Percentiles rank a stretch among this genome's conserved stretches.
Conservation (phyloP, 768 basidiomycete genomes). For the Panaeolus cyanescens region DNA sequence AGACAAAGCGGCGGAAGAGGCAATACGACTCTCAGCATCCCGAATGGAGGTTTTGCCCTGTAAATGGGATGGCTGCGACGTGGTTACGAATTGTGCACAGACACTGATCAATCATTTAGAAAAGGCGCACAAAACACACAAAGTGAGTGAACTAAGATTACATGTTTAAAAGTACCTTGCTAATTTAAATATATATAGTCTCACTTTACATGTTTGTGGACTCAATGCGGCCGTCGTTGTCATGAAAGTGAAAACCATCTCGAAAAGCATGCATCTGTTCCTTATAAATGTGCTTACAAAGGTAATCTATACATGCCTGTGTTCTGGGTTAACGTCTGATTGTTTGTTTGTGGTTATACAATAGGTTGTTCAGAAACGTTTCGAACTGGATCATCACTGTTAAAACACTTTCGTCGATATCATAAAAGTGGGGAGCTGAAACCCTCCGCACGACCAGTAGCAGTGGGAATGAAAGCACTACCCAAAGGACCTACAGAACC, state of each 20-base stretch:
- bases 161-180: background rate
- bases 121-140: slow-evolving; percentile 31
- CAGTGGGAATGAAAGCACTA: slow-evolving; percentile 29
- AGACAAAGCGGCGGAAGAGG: slow-evolving; percentile 47
- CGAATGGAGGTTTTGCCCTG: slow-evolving; percentile 51
- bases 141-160: slow-evolving; percentile 9
- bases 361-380: slow-evolving; percentile 58
- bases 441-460: slow-evolving; percentile 33
- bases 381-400: slow-evolving; percentile 45
- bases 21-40: slow-evolving; percentile 48
- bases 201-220: slow-evolving; percentile 58
- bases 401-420: slow-evolving; percentile 48
- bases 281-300: slow-evolving; percentile 49
- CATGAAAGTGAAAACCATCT: slow-evolving; percentile 48
- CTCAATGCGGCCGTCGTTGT: slow-evolving; percentile 50
- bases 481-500: slow-evolving; percentile 38
- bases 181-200: slow-evolving; percentile 7
- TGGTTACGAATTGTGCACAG: slow-evolving; percentile 53
- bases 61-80: slow-evolving; percentile 61
- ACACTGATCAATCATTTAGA: slow-evolving; percentile 53
- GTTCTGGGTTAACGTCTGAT: no score
- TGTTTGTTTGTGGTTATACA: background rate
- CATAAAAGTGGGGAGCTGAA: slow-evolving; percentile 37
- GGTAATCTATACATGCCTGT: slow-evolving; percentile 41
- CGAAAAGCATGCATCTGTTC: slow-evolving; percentile 47